Conservation (phyloP, 768 basidiomycete genomes). For the Macrocybe gigantea region DNA sequence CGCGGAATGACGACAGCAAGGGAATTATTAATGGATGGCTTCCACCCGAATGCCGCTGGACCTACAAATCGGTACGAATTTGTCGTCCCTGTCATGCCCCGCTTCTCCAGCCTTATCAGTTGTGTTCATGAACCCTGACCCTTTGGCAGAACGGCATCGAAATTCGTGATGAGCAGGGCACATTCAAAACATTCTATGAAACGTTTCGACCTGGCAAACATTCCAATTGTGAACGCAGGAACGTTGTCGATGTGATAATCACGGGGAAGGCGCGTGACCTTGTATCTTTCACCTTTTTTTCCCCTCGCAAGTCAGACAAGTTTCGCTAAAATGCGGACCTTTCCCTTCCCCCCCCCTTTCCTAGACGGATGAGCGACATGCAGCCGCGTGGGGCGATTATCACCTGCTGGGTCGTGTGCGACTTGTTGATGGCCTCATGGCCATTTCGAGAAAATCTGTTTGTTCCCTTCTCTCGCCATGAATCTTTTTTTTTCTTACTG, state of each 20-base stretch:
- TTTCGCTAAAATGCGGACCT: background rate
- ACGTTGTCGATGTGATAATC: constrained; percentile 42
- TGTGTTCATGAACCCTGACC: constrained; percentile 38
- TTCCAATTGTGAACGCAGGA: constrained; percentile 12
- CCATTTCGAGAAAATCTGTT: constrained; percentile 48
- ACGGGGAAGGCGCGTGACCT: constrained; percentile 41
- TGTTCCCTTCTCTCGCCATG: constrained; percentile 11
- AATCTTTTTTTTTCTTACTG: background rate
- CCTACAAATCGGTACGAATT: constrained; percentile 31
- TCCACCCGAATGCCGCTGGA: constrained; percentile 30
- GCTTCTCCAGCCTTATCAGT: constrained; percentile 40
- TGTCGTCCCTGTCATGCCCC: constrained; percentile 8
- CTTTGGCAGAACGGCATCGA: constrained; percentile 46
- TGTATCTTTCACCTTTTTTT: background rate
- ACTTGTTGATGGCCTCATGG: constrained; percentile 52
- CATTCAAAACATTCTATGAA: constrained; percentile 32
- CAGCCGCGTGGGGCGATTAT: constrained; percentile 52
- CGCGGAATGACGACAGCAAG: constrained; percentile 24
- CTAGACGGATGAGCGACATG: constrained; percentile 41
- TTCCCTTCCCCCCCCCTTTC: constrained; percentile 3
- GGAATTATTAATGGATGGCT: constrained; percentile 42
- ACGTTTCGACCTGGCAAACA: constrained; percentile 20
- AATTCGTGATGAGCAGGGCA: constrained; percentile 27
- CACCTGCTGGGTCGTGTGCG: constrained; percentile 53
- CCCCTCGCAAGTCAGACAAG: background rate